Conservation (phyloP, 2,329 filamentous ascomycete genomes). For the Claviceps cyperi region DNA sequence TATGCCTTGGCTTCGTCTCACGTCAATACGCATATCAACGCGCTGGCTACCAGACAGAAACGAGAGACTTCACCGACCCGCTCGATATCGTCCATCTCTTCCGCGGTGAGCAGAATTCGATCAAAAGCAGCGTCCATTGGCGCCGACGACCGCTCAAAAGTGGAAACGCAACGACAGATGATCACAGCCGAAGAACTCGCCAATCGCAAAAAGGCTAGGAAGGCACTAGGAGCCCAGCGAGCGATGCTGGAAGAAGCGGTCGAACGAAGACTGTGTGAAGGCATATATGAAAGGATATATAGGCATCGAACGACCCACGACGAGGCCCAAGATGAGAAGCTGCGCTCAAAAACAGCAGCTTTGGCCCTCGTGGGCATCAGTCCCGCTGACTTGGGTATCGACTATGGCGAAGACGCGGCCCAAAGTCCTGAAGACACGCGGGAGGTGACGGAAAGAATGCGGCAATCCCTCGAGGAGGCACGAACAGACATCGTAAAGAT, state of each 20-base stretch:
- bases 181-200: slow-evolving; percentile 75
- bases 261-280: slow-evolving; percentile 72
- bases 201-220: slow-evolving; percentile 63
- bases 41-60: slow-evolving; percentile 59
- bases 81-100: slow-evolving; percentile 38
- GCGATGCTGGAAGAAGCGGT: slow-evolving; percentile 76
- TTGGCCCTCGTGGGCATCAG: slow-evolving; percentile 85
- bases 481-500: slow-evolving; percentile 58
- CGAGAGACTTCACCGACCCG: slow-evolving; percentile 47
- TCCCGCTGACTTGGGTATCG: slow-evolving; percentile 67
- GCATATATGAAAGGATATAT: slow-evolving; percentile 78
- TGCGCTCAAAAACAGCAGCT: slow-evolving; percentile 86
- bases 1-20: slow-evolving; percentile 69
- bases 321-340: slow-evolving; percentile 85
- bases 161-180: slow-evolving; percentile 60
- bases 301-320: slow-evolving; percentile 84
- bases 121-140: slow-evolving; percentile 40
- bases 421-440: slow-evolving; percentile 42
- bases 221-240: slow-evolving; percentile 63
- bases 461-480: slow-evolving; percentile 56
- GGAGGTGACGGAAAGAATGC: slow-evolving; percentile 52
- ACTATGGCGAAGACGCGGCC: slow-evolving; percentile 45
- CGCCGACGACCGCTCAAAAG: slow-evolving; percentile 34
- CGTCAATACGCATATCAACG: slow-evolving; percentile 75
- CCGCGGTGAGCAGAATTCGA: slow-evolving; percentile 41